Conservation (phyloP, 495 filamentous ascomycete species). For the Lasiosphaeria ovina region DNA sequence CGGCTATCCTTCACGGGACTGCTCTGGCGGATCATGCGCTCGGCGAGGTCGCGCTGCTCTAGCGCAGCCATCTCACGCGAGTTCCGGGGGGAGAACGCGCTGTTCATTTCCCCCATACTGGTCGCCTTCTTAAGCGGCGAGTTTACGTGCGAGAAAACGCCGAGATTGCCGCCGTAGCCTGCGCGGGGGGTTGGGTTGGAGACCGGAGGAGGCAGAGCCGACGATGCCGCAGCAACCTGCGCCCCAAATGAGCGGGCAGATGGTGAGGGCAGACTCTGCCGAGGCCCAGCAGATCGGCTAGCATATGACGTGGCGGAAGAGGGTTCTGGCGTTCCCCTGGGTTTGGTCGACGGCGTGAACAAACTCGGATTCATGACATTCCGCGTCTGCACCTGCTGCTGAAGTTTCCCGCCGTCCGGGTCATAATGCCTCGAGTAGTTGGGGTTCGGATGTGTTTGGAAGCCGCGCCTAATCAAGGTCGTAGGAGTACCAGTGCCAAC, state of each 20-base stretch:
- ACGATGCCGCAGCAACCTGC: not conserved
- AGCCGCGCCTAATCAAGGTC: slow-evolving; percentile 74
- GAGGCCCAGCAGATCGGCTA: slow-evolving; percentile 13
- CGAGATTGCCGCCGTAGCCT: slow-evolving; percentile 68
- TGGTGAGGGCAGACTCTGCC: slow-evolving; percentile 21
- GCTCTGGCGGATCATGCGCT: slow-evolving; percentile 28
- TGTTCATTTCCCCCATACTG: slow-evolving; percentile 45
- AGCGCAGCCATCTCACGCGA: slow-evolving; percentile 52
- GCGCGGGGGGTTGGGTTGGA: not conserved
- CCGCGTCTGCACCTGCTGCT: slow-evolving; percentile 9
- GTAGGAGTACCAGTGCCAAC: slow-evolving; percentile 76
- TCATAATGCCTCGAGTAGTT: slow-evolving; percentile 80
- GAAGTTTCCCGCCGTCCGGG: slow-evolving; percentile 50
- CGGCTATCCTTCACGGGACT: slow-evolving; percentile 30
- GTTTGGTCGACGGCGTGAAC: slow-evolving; percentile 4
- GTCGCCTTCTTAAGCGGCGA: slow-evolving; percentile 71
- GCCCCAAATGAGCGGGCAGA: not conserved
- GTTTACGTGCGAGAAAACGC: slow-evolving; percentile 74
- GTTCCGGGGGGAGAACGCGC: slow-evolving; percentile 45
- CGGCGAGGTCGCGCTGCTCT: slow-evolving; percentile 41
- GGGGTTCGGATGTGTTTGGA: slow-evolving; percentile 81
- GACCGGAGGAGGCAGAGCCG: slow-evolving; percentile 15
- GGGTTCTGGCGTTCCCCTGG: not conserved
- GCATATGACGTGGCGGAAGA: slow-evolving; percentile 13
- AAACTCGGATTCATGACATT: slow-evolving; percentile 3